These are phyloP conservation scores for Ophiosphaerella narmari DNA, from an alignment of 2,329 filamentous ascomycete genomes.

Conservation along the genomic window DNA sequence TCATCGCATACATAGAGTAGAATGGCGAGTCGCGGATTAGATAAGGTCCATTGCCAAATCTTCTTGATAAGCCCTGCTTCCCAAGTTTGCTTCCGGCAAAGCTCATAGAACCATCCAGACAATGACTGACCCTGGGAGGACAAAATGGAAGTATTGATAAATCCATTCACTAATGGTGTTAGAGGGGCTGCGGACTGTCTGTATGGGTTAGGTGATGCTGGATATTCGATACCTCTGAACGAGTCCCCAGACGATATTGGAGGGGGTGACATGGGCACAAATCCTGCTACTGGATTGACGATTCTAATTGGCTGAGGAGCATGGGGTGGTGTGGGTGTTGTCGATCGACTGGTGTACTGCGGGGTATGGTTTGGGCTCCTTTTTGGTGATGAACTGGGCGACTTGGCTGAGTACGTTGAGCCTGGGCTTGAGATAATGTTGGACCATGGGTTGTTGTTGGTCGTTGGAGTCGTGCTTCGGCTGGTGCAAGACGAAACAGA, in stretches of 20 bases:
- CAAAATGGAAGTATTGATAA: conserved; percentile 42
- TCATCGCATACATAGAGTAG: conserved; percentile 47
- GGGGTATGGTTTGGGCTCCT: conserved; percentile 44
- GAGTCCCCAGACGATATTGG: conserved; percentile 34
- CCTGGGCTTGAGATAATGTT: conserved; percentile 40
- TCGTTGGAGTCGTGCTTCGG: conserved; percentile 42
- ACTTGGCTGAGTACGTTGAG: conserved; percentile 36
- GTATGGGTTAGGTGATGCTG: conserved; percentile 43
- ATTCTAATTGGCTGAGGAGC: conserved; percentile 45
- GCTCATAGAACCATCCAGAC: conserved; percentile 44
- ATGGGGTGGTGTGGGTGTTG: conserved; percentile 44
- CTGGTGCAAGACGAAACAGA: conserved; percentile 46
- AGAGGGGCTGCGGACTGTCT: conserved; percentile 33
- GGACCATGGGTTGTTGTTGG: conserved; percentile 47
- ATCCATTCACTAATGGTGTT: conserved; percentile 41
- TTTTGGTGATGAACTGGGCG: conserved; percentile 39
- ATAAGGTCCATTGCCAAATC: conserved; percentile 48
- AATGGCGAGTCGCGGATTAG: conserved; percentile 45
- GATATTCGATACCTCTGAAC: conserved; percentile 35
- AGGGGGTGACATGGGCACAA: conserved; percentile 41
- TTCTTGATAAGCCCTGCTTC: conserved; percentile 40
- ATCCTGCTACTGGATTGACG: conserved; percentile 38
- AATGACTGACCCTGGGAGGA: conserved; percentile 44
- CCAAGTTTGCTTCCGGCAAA: conserved; percentile 43
- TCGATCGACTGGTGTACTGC: conserved; percentile 45